Evolutionary conservation across 1,139 yeast species (phyloP), one percentile per base, ranked within the genome.

Genomic region (Geotrichum klebahnii): DNA sequence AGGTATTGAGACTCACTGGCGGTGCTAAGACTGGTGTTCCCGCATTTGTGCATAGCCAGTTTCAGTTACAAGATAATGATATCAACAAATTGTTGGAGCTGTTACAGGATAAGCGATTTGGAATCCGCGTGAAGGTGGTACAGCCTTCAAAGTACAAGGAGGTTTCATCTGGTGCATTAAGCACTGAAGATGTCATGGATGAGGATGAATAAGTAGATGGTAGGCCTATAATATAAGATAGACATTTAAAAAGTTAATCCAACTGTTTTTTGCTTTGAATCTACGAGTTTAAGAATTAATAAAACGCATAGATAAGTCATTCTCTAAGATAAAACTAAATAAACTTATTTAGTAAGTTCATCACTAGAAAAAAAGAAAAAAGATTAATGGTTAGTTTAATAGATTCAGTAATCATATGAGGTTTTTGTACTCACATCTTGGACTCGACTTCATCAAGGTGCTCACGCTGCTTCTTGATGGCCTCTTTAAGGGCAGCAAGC

Each of bases 21-120:
- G 95, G 95, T 45, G 67, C 72, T 41, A 75, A 77, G 59, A 75
- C 82, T 19, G 73, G 80, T 52, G 76, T 79, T 51, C 89, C 96
- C 57, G 81, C 89, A 58, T 90, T 94, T 89, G 84, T 86, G 46
- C 96, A 89, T 65, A 87, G 96, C 28, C 72, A 78, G 46, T 67
- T 61, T 51, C 69, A 67, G 53, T 54, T 71, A 19, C 56, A 61
- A n/a, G 63, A 66, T 39, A 61, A 55, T 1, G 61, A 64, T 37
- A 54, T 66, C 35, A 35, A 51, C 34, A 58, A 57, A 50, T 55
- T 67, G 42, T 53, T 65, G 39, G 55, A 57, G 28, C 51, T 50
- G 56, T 46, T 57, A 12, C 51, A 53, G n/a, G 59, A 61, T 41
- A 56, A 56, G 46, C 55, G 59, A 45, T 48, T 56, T 29, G 66